phyloP scores from a whole-genome alignment of 371 early-diverging fungal species.

The Haplosporangium sp. region DNA sequence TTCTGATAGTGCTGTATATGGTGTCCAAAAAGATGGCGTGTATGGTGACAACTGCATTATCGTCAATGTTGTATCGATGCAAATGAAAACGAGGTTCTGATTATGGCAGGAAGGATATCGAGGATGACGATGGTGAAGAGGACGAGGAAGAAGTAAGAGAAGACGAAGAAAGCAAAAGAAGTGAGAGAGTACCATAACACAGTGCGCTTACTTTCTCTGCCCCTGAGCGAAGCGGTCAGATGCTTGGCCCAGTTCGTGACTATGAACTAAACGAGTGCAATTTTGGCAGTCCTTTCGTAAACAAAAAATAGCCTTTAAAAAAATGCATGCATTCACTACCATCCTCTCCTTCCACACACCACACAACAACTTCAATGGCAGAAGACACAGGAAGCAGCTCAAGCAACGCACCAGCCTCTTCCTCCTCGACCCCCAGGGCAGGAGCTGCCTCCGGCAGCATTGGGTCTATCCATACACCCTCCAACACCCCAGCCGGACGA shows the following conservation, averaged over 20 bases:
- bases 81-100: not conserved
- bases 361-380: constrained; percentile 2
- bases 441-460: constrained; percentile 36
- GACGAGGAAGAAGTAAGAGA: not conserved
- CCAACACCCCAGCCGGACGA: constrained; percentile 46
- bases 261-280: not conserved
- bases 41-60: not conserved
- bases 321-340: not conserved
- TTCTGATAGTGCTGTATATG: not conserved
- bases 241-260: not conserved
- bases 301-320: constrained; percentile 5
- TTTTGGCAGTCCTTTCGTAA: constrained; percentile 10
- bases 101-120: not conserved
- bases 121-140: not conserved
- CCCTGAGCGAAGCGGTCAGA: not conserved
- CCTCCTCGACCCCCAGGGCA: constrained; percentile 8
- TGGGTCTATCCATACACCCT: constrained; percentile 45
- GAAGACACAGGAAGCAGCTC: constrained; percentile 22
- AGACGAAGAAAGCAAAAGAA: not conserved
- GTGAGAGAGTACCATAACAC: not conserved
- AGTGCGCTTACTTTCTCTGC: not conserved
- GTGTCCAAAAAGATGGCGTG: no score
- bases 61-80: not conserved
- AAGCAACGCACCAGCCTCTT: constrained; percentile 10
- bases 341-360: not conserved